phyloP scores from a whole-genome alignment of 2,329 filamentous ascomycete species.

The Alternaria alternata region DNA sequence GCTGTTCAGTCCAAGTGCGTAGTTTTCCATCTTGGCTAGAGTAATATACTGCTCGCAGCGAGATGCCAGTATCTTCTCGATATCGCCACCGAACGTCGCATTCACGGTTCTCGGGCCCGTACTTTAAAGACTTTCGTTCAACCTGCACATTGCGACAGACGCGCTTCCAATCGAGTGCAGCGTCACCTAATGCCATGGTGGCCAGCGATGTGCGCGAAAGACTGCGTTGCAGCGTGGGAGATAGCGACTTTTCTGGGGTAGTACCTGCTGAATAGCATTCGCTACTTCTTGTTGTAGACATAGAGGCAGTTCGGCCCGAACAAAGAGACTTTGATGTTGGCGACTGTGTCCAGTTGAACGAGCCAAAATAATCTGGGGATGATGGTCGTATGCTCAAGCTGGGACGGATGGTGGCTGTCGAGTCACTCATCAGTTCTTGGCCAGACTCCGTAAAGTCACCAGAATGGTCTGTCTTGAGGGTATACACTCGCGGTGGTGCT shows the following conservation, averaged over 20 bases:
- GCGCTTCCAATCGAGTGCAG: constrained; percentile 41
- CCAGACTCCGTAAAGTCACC: constrained; percentile 29
- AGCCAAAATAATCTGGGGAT: constrained; percentile 26
- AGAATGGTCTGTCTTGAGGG: constrained; percentile 35
- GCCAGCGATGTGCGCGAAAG: constrained; percentile 33
- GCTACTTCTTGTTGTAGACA: constrained; percentile 30
- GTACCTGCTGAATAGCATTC: constrained; percentile 25
- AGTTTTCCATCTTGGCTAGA: constrained; percentile 29
- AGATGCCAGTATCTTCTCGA: constrained; percentile 38
- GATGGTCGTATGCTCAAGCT: constrained; percentile 17
- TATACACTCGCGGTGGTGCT: constrained; percentile 37
- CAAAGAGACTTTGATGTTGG: constrained; percentile 10
- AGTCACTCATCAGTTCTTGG: constrained; percentile 18
- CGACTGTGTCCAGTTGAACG: constrained; percentile 25
- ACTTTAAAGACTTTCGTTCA: constrained; percentile 28
- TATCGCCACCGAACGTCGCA: constrained; percentile 43
- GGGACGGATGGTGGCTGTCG: constrained; percentile 24
- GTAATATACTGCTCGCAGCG: constrained; percentile 34
- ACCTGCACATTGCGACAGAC: constrained; percentile 39
- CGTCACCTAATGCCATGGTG: constrained; percentile 36
- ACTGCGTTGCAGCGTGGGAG: constrained; percentile 22
- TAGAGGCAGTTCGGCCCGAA: constrained; percentile 22
- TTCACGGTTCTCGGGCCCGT: constrained; percentile 21
- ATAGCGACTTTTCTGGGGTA: constrained; percentile 28
- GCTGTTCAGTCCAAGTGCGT: constrained; percentile 35